These are phyloP conservation scores for Exophiala sp. DNA, from an alignment of 2,329 filamentous ascomycete genomes.

Conservation along the genomic window DNA sequence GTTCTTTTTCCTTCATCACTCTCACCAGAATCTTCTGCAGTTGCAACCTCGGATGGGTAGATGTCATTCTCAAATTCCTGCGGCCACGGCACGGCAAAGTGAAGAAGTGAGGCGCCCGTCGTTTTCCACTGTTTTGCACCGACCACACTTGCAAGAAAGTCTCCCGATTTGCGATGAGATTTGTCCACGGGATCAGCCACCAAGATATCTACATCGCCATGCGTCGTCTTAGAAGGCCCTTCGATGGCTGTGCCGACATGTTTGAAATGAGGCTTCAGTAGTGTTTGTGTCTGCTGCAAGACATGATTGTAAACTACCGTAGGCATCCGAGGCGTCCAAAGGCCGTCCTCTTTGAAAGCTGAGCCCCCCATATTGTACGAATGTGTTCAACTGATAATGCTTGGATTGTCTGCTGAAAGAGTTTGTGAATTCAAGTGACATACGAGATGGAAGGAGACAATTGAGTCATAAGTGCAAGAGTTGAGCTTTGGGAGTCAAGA, in stretches of 20 bases:
- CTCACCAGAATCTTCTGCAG: neutral
- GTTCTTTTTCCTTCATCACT: too few species aligned
- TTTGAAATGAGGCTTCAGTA: conserved; percentile 50
- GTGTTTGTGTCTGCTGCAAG: conserved; percentile 15
- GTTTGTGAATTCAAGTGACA: neutral
- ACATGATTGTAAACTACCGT: neutral
- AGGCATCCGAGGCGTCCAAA: neutral
- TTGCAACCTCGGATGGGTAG: neutral
- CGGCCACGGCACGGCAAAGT: conserved; percentile 27
- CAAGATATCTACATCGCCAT: conserved; percentile 72
- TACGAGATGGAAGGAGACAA: too few species aligned
- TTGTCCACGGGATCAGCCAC: conserved; percentile 48
- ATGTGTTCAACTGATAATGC: neutral
- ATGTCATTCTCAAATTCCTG: neutral
- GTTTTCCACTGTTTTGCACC: conserved; percentile 9
- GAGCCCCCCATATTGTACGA: neutral
- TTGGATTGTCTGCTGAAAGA: conserved; percentile 24
- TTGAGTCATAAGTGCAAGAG: too few species aligned
- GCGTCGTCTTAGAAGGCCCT: conserved; percentile 62
- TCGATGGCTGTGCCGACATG: conserved; percentile 61
- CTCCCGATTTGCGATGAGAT: neutral
- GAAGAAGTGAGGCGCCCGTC: conserved; percentile 28
- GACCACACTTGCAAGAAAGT: conserved; percentile 1
- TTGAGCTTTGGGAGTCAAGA: too few species aligned
- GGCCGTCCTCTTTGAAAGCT: neutral